phyloP scores from a whole-genome alignment of 1,284 basidiomycete species.

The Vanrija sp. region DNA sequence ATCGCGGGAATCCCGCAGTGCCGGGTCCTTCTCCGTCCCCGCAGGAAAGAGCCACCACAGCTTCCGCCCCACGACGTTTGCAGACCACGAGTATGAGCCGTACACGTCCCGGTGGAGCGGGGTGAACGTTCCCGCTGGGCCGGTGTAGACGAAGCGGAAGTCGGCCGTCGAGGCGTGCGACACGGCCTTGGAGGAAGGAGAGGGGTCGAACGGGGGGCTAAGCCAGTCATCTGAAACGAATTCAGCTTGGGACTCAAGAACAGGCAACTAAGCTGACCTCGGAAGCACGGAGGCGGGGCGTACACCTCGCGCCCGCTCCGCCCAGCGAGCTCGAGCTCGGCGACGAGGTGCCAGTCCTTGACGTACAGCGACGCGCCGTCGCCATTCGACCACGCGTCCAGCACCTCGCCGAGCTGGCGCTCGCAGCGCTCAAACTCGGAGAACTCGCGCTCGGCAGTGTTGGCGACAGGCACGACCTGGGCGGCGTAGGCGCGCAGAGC shows the following conservation, averaged over 20 bases:
- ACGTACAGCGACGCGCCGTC: constrained; percentile 49
- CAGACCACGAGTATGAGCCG: constrained; percentile 57
- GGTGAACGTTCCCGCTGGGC: constrained; percentile 50
- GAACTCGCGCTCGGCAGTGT: constrained; percentile 35
- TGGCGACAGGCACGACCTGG: constrained; percentile 45
- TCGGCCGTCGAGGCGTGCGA: constrained; percentile 23
- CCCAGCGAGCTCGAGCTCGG: constrained; percentile 32
- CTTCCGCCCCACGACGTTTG: constrained; percentile 56
- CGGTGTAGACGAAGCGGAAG: constrained; percentile 50
- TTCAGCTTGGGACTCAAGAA: no score
- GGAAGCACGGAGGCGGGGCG: constrained; percentile 49
- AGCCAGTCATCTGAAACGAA: constrained; percentile 55
- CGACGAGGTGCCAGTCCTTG: constrained; percentile 58
- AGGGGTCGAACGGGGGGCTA: constrained; percentile 39
- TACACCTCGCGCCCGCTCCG: constrained; percentile 47
- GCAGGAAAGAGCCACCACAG: constrained; percentile 57
- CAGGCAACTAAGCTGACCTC: constrained; percentile 25
- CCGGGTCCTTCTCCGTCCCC: constrained; percentile 30
- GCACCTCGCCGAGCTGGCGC: constrained; percentile 43
- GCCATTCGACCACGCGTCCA: constrained; percentile 46
- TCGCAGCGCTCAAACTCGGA: constrained; percentile 46
- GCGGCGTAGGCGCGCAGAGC: constrained; percentile 32
- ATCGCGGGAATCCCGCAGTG: constrained; percentile 19
- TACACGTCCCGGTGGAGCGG: constrained; percentile 56
- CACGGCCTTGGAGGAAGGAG: background rate